Evolutionary conservation across 2,329 filamentous ascomycete genomes (phyloP), one percentile per base, ranked within the genome.

Genomic region (Endothia cerciana): DNA sequence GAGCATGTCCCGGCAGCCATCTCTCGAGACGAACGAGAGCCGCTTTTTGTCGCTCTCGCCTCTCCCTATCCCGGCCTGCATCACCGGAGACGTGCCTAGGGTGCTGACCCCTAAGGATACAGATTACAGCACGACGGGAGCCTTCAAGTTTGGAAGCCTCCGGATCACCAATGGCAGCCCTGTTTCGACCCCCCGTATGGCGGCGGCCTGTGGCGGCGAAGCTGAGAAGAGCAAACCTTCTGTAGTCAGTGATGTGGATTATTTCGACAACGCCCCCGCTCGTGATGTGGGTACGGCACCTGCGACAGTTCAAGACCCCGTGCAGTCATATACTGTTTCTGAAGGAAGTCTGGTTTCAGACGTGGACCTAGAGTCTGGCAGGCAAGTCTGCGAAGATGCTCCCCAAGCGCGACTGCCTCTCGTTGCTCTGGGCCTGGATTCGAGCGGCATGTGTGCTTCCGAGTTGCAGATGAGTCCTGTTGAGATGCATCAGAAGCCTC

Each of bases 111-210:
- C 87, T 0, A 82, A 77, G 49, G 86, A 88, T 30, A 74, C 79
- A 36, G 82, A 85, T n/a, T 89, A 89, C 70, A 80, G 80, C 66
- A 85, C 88, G 56, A 82, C 87, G 40, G 87, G 87, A 3, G 85
- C 81, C 13, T 89, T 88, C 72, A 87, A 87, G 72, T 82, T 88
- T 62, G 88, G 88, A 2, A 86, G 86, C 1, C 72, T 90, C 60
- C 83, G 85, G 43, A 89, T 90, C 64, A 88, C 80, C 28, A 90
- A 90, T 73, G 87, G 86, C 17, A 85, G 82, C 65, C 87, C 87
- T 2, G 74, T 75, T 17, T 75, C 77, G n/a, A 86, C 82, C 57
- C 76, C 80, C 64, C 70, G 74, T 60, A 53, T 60, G 55, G 58
- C 51, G 49, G 66, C 28, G 3, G 10, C 10, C 45, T 47, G 40